Percentiles rank a stretch among this genome's conserved stretches.
These are phyloP conservation scores for Phytophthora capsici DNA, from an alignment of 352 stramenopile genomes.

Conservation along the genomic window DNA sequence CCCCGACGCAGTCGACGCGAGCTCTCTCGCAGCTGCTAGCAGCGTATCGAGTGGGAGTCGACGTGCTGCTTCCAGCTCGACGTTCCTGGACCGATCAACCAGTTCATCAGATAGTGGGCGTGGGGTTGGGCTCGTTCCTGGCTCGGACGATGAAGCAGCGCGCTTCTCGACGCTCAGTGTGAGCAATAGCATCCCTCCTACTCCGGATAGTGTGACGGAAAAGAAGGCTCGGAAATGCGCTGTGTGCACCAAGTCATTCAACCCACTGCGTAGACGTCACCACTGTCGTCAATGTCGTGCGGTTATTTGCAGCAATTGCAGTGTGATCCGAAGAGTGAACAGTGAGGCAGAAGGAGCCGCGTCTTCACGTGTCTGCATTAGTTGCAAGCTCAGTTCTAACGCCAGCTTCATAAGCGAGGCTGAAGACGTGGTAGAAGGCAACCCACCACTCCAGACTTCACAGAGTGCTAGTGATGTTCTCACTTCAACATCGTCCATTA, in stretches of 20 bases:
- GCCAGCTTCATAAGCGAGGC: conserved; percentile 35
- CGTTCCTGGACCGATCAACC: conserved; percentile 22
- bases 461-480: conserved; percentile 26
- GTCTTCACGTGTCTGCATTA: conserved; percentile 68
- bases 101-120: conserved; percentile 32
- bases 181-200: conserved; percentile 14
- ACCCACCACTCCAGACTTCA: conserved; percentile 26
- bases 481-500: conserved; percentile 27
- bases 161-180: conserved; percentile 31
- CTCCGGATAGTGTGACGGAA: conserved; percentile 17
- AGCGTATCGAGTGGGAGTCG: conserved; percentile 28
- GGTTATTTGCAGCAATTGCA: conserved; percentile 78
- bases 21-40: conserved; percentile 35
- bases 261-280: conserved; percentile 76
- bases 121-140: conserved; percentile 11
- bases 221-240: conserved; percentile 79
- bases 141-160: conserved; percentile 15
- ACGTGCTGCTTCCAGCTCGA: conserved; percentile 23
- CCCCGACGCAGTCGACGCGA: conserved; percentile 20
- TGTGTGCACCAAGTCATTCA: conserved; percentile 85
- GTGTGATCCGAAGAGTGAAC: conserved; percentile 46
- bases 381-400: conserved; percentile 78
- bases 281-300: conserved; percentile 68
- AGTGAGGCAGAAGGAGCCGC: conserved; percentile 21
- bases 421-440: conserved; percentile 66